Evolutionary conservation across 2,329 filamentous ascomycete species (phyloP), one percentile per base, ranked within the genome.

Genomic region (Penicillium occitanis): DNA sequence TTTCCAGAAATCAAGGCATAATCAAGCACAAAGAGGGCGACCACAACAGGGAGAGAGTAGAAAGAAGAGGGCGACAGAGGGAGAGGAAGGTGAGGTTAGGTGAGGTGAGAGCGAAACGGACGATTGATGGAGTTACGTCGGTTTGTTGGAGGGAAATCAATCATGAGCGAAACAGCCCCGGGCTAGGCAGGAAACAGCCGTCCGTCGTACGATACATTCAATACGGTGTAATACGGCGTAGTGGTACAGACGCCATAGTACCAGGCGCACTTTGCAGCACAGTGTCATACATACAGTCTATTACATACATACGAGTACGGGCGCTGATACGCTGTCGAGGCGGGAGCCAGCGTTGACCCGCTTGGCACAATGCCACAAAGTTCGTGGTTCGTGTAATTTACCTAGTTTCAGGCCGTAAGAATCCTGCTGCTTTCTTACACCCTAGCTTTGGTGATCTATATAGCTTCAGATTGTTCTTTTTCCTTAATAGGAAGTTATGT

Each of bases 331-430:
- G 61, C 48, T 28, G 48, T 33, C 48, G 61, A 22, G 33, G 46
- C 46, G 33, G 61, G 35, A 53, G 53, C 62, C 51, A 46, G 51
- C 30, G 50, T 64, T 44, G 62, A 64, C 35, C 61, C 46, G 25
- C 59, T 61, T 63, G 60, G 46, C 60, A 55, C 5, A 57, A 70
- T 0, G 14, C 76, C 72, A 66, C 81, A 76, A 0, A 78, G 77
- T 13, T 75, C 71, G 6, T 33, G 28, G 25, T 73, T 77, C 53
- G 80, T 79, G 69, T 79, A 81, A 1, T 78, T 77, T 5, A 81
- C 75, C 51, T 58, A 57, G 61, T 30, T 37, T 58, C 30, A 53
- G 51, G 51, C n/a, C 51, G 30, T 19, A 19, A 55, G 2, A 55
- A 19, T 13, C 7, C 30, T 6, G 7, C 13, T 19, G 33, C 17